Percentiles rank a stretch among this genome's conserved stretches.
Evolutionary conservation across 768 basidiomycete species (phyloP).

Genomic region (Amyloporia xantha): DNA sequence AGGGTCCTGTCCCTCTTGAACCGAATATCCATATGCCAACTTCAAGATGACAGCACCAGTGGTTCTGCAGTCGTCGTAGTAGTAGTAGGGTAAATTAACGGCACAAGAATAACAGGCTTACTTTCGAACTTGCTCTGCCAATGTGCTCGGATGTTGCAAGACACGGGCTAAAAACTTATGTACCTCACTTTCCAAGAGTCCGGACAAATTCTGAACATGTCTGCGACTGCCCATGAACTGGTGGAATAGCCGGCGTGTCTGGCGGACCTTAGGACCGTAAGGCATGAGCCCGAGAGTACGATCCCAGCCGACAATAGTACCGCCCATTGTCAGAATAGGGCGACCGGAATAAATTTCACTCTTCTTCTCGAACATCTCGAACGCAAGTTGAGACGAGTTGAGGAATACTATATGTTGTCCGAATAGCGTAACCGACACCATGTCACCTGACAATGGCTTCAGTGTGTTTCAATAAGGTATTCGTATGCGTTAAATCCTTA

Average conservation of each 20-base stretch:
- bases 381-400: slow-evolving; percentile 19
- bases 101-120: slow-evolving; percentile 13
- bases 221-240: slow-evolving; percentile 36
- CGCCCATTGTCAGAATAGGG: slow-evolving; percentile 16
- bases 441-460: slow-evolving; percentile 21
- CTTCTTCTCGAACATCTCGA: slow-evolving; percentile 23
- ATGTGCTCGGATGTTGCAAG: slow-evolving; percentile 30
- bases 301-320: slow-evolving; percentile 20
- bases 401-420: slow-evolving; percentile 24
- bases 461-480: not conserved
- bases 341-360: slow-evolving; percentile 21
- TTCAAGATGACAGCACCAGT: slow-evolving; percentile 23
- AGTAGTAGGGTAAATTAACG: not conserved
- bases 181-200: slow-evolving; percentile 35
- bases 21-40: slow-evolving; percentile 24
- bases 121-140: slow-evolving; percentile 37
- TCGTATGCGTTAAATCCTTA: slow-evolving; percentile 2
- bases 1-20: slow-evolving; percentile 14
- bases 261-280: slow-evolving; percentile 34
- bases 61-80: slow-evolving; percentile 11
- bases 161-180: slow-evolving; percentile 36
- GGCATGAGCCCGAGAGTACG: slow-evolving; percentile 31
- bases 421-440: slow-evolving; percentile 19
- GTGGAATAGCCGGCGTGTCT: slow-evolving; percentile 36
- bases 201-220: slow-evolving; percentile 27